Evolutionary conservation across 2,329 filamentous ascomycete genomes (phyloP), one percentile per base, ranked within the genome.

Genomic region (Fusarium albosuccineum): DNA sequence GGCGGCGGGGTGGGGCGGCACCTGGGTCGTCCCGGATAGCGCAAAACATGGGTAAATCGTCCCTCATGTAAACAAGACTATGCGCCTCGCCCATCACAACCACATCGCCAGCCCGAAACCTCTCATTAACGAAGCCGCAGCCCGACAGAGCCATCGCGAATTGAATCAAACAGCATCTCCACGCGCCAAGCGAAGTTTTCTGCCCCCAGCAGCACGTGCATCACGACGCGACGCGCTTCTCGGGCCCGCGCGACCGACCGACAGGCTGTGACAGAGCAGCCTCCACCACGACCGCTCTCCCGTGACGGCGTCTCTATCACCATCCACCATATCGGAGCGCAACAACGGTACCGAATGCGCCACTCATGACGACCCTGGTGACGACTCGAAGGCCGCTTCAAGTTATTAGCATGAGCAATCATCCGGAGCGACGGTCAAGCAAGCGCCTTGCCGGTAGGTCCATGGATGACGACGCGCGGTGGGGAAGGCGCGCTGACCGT

Each of bases 281-380:
- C 60, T 62, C 53, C 44, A 55, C 57, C 60, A 56, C 49, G 41
- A 52, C 46, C 58, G 57, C 13, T 55, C 64, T 56, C 62, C 64
- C 54, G 45, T 40, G 57, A 41, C 55, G 53, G 49, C 51, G 45
- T 50, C 59, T 44, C 56, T 49, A 59, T 62, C 66, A 72, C 63
- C 44, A 67, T 61, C 52, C 50, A 44, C 56, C 58, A 62, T 51
- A 39, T 57, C 56, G 52, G 42, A 67, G 62, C 64, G 62, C 63
- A 76, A 22, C 17, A 75, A 73, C 64, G 61, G 66, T 66, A 64
- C 64, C 64, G 68, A 74, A 69, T 68, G 68, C 76, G 81, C 82
- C 84, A 86, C 89, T 87, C 87, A 91, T 91, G 88, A 90, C 88
- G 87, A 90, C 88, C 79, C 82, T 90, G 80, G 83, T 90, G 79